Base-by-base conservation (phyloP, 2,329 filamentous ascomycete species). In the Fusarium sp. region DNA sequence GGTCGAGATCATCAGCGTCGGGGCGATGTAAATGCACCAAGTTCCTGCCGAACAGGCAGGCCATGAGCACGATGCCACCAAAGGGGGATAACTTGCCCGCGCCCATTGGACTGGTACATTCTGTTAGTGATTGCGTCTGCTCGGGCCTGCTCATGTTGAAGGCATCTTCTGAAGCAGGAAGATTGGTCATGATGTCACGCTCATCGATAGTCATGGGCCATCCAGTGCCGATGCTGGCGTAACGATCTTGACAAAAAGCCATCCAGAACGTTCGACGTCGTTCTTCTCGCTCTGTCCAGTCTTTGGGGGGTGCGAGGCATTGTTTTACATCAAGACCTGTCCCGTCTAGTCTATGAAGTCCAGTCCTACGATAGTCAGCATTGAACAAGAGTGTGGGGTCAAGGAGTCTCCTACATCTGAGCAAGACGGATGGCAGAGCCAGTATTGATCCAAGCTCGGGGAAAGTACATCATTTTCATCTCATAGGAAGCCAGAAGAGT, bases 401-500 rank as follows among this genome's bases (percentile, higher is more conserved):
- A 33, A 32, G 22, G 17, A 30, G 6, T 5, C 20, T 77, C 85
- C 77, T 76, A 89, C 95, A 98, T 97, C 74, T 97, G 91, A 50
- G 88, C 88, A 54, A 98, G 80, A 50, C 95, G 87, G n/a, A 91
- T 88, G 6, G 91, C 91, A 64, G 92, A 86, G 22, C 95, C 96
- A 4, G 92, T 91, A 71, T 92, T 97, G 81, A 97, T 88, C 96
- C 96, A 98, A 1, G 96, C 96, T 69, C 96, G 85, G 2, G 96
- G 95, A 72, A 98, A 98, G 78, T 94, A 96, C 92, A 98, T 97
- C 86, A 92, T 92, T 80, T 95, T 97, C 83, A 97, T 98, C 78
- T 99, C 96, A 73, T 97, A 97, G 1, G 87, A 89, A 7, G 90
- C 88, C 47, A 96, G 84, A 20, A 98, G 82, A 25, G 89, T 83